phyloP scores from a whole-genome alignment of 768 basidiomycete species.

The Suillus weaverae region DNA sequence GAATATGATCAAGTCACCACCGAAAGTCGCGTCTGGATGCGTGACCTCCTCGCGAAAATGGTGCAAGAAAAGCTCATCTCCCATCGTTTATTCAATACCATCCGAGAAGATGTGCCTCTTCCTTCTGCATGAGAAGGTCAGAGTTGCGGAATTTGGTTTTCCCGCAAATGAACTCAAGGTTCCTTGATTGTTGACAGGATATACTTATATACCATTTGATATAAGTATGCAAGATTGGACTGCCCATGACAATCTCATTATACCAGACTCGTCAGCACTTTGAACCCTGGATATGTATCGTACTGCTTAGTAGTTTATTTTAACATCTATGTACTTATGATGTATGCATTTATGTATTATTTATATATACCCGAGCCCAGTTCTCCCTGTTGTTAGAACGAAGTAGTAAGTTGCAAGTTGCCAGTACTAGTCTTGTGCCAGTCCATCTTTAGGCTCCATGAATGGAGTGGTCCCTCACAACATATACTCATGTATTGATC shows the following conservation, averaged over 20 bases:
- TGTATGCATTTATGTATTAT: neutral
- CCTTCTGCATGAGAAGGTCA: neutral
- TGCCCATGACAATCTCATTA: neutral
- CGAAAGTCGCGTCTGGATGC: slow-evolving; percentile 21
- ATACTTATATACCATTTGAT: neutral
- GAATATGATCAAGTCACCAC: slow-evolving; percentile 14
- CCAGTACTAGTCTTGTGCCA: neutral
- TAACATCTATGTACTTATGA: neutral
- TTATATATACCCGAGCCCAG: neutral
- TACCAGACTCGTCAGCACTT: neutral
- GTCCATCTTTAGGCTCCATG: neutral
- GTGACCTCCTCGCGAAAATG: slow-evolving; percentile 20
- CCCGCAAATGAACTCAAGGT: neutral
- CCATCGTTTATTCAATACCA: neutral
- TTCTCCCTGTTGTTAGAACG: neutral
- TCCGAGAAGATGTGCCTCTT: neutral
- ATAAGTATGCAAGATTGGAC: neutral
- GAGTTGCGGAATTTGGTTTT: neutral
- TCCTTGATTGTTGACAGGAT: neutral
- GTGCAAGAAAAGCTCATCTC: slow-evolving; percentile 14
- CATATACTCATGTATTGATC: too few relatives aligned
- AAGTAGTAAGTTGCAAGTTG: neutral
- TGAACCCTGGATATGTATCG: neutral
- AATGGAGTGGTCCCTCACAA: too few relatives aligned
- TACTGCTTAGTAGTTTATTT: neutral